Conservation (phyloP, 768 basidiomycete species). For the Phylloporus arenicola region DNA sequence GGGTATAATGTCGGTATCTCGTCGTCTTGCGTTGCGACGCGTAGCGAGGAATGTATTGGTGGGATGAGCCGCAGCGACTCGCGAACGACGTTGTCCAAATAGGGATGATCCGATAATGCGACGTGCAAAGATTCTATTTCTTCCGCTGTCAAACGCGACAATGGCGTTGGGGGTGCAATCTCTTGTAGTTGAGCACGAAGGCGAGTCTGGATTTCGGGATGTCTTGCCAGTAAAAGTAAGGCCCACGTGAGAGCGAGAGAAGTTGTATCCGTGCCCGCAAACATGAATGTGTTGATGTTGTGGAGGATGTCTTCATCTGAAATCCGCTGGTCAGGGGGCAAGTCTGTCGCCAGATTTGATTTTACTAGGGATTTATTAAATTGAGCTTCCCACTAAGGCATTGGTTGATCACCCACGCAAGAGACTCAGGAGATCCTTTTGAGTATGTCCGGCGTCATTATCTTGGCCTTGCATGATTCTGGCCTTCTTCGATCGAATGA, state of each 20-base stretch:
- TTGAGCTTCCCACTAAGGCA: neutral
- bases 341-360: conserved; percentile 70
- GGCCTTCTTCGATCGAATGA: conserved; percentile 75
- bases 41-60: conserved; percentile 75
- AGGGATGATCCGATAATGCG: conserved; percentile 55
- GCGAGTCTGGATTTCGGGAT: conserved; percentile 61
- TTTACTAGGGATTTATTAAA: conserved; percentile 50
- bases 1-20: conserved; percentile 67
- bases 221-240: conserved; percentile 63
- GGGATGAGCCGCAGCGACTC: conserved; percentile 77
- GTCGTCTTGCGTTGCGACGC: conserved; percentile 75
- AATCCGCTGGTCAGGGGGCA: conserved; percentile 64
- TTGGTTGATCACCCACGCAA: conserved; percentile 49
- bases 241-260: conserved; percentile 84
- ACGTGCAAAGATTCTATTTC: conserved; percentile 58
- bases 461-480: conserved; percentile 60
- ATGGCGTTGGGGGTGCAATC: conserved; percentile 37
- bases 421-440: conserved; percentile 73
- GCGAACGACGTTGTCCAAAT: conserved; percentile 68
- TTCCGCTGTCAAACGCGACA: conserved; percentile 50
- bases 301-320: conserved; percentile 84
- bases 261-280: conserved; percentile 85
- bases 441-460: conserved; percentile 46
- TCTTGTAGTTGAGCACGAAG: conserved; percentile 64
- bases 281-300: conserved; percentile 86